phyloP scores from a whole-genome alignment of 148 eudicot genomes.

The Rhododendron kiyosumense region DNA sequence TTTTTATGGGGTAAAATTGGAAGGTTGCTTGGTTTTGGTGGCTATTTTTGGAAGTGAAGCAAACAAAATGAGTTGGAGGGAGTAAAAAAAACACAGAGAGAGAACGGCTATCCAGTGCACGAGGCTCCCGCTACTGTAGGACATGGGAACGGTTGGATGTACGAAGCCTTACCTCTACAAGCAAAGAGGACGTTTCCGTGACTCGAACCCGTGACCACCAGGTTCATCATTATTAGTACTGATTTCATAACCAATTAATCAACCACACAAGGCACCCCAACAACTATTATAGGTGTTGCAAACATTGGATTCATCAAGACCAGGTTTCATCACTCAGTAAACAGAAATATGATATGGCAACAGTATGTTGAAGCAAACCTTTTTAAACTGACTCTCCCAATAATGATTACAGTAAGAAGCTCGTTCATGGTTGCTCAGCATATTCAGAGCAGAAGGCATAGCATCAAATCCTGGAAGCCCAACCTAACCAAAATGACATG shows the following conservation, averaged over 20 bases:
- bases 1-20: no score
- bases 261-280: background rate
- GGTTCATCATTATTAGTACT: background rate
- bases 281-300: background rate
- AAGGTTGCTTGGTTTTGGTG: background rate
- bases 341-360: slow-evolving; percentile 1
- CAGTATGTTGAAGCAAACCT: slow-evolving; percentile 38
- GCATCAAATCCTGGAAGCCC: slow-evolving; percentile 99
- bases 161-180: background rate
- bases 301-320: background rate
- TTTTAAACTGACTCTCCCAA: slow-evolving; percentile 94
- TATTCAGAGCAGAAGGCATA: slow-evolving; percentile 93
- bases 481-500: slow-evolving; percentile 42
- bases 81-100: background rate
- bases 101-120: background rate
- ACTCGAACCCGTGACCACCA: background rate
- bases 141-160: background rate
- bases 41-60: background rate
- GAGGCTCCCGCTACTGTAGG: background rate
- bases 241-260: background rate
- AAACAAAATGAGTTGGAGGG: background rate
- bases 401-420: slow-evolving; percentile 94
- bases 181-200: background rate
- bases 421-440: slow-evolving; percentile 93
- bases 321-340: background rate